Evolutionary conservation across 2,329 filamentous ascomycete genomes (phyloP), one percentile per base, ranked within the genome.

Genomic region (Pyrenochaeta sp.): DNA sequence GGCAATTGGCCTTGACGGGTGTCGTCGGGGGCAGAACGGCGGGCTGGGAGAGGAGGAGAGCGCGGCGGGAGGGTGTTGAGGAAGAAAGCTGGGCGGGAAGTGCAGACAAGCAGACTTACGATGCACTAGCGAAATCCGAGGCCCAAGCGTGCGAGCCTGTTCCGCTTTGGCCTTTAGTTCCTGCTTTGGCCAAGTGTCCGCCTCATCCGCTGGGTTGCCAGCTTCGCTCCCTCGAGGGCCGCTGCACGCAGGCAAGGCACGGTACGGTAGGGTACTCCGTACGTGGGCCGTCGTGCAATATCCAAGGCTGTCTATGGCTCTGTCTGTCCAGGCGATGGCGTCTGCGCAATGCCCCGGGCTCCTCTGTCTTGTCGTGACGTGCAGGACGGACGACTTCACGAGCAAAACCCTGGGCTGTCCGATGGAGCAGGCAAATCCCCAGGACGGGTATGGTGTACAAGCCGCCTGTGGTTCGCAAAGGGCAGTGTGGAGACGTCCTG

Each of bases 21-120:
- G 56, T 61, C 47, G 58, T 59, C 52, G 52, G 25, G 44, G 56
- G 59, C 56, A 54, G 44, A 24, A 51, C 39, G 48, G 57, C 56
- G 45, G 54, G 36, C 46, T 30, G 28, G 54, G 25, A 34, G 51
- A 46, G 51, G 58, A 44, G 44, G 54, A 52, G 51, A 56, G 52
- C 32, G 48, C 48, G n/a, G 52, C 54, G 37, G 51, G 50, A 47
- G 46, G 63, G 57, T 68, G 64, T 67, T 69, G 68, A 65, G 68
- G 56, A 64, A 52, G 59, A 61, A 39, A 46, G 44, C 44, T 30
- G 44, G 44, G 15, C 25, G 19, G 22, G 13, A 3, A 9, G 24
- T 28, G 42, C 42, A 28, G 42, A 44, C 24, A 5, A 28, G 42
- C 42, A 44, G 36, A 44, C 42, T 44, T 36, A 36, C 28, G 7